Evolutionary conservation across 495 filamentous ascomycete species (phyloP).

Genomic region (Lichina pygmaea): DNA sequence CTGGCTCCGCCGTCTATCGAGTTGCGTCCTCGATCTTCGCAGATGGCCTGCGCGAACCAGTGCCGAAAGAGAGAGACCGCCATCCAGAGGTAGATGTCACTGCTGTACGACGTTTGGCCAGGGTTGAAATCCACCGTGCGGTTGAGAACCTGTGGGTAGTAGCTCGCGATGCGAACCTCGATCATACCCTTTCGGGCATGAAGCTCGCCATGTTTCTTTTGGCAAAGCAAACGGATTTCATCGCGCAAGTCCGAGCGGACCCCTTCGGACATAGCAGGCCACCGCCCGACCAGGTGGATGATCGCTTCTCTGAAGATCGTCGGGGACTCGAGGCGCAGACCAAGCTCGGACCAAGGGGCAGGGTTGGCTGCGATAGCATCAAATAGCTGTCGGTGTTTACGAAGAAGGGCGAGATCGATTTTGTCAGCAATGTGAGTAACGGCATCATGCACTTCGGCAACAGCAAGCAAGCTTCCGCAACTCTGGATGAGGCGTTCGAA

Average conservation of each 20-base stretch:
- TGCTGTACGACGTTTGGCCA: constrained; percentile 5
- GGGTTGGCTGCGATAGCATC: constrained; percentile 13
- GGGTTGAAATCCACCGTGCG: background rate
- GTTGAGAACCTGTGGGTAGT: constrained; percentile 4
- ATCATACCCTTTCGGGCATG: constrained; percentile 7
- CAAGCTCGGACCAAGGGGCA: constrained; percentile 16
- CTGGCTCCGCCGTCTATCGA: constrained; percentile 10
- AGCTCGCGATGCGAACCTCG: constrained; percentile 8
- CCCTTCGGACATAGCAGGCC: constrained; percentile 6
- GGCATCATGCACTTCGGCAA: constrained; percentile 17
- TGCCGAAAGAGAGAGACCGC: constrained; percentile 10
- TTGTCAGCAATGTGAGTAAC: constrained; percentile 11
- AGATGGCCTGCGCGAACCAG: constrained; percentile 7
- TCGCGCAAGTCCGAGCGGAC: constrained; percentile 4
- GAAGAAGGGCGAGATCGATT: constrained; percentile 16
- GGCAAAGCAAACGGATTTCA: constrained; percentile 2
- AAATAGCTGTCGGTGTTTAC: constrained; percentile 15
- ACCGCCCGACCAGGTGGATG: constrained; percentile 19
- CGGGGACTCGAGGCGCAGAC: constrained; percentile 13
- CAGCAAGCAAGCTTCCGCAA: constrained; percentile 12
- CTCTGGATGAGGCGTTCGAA: constrained; percentile 8
- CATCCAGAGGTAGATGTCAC: constrained; percentile 13
- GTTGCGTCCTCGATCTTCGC: constrained; percentile 4
- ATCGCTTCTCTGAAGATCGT: constrained; percentile 20
- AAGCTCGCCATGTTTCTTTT: constrained; percentile 7